Base-by-base conservation (phyloP, 306 rosid genomes). In the Castanea crenata region DNA sequence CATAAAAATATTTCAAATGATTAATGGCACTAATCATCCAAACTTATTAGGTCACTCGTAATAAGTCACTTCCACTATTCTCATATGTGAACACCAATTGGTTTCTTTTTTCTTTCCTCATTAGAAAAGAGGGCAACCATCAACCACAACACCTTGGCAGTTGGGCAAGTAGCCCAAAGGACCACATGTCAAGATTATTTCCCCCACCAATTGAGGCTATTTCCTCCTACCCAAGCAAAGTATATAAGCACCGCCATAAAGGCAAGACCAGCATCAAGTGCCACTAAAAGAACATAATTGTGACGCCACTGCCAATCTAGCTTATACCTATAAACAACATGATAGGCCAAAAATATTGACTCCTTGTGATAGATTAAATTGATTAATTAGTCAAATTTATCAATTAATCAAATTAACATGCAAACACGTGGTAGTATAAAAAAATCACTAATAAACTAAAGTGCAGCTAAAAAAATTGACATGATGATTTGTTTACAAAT, bases 231-330 rank as follows among this genome's bases (percentile, higher is more conserved):
- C 95, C 16, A 95, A 55, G 51, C 82, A 68, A 94, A 89, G 64
- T 94, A 94, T 76, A 94, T 61, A 49, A 92, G 74, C 72, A 95
- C 96, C 0, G 90, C 99, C 97, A 95, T 95, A 74, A 92, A 93
- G 10, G 96, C 99, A 51, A 95, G 89, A 0, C 98, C 99, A 1
- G 99, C 99, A 68, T 95, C 97, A 20, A 95, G 74, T 0, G 97
- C 97, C 16, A 97, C 96, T 0, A 96, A 92, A 20, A 93, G 93
- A 4, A 91, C 91, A 78, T 95, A 95, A 65, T 95, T 92, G 64
- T 93, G 92, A 9, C 90, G 88, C 62, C 35, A 65, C 99, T 98
- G 91, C 98, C 94, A 91, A 0, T 92, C 85, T 0, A 92, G 95
- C 38, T 27, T 84, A 54, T 91, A 91, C 74, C 97, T 78, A 63